These are phyloP conservation scores for Thraustotheca clavata DNA, from an alignment of 352 stramenopile genomes.

Conservation along the genomic window DNA sequence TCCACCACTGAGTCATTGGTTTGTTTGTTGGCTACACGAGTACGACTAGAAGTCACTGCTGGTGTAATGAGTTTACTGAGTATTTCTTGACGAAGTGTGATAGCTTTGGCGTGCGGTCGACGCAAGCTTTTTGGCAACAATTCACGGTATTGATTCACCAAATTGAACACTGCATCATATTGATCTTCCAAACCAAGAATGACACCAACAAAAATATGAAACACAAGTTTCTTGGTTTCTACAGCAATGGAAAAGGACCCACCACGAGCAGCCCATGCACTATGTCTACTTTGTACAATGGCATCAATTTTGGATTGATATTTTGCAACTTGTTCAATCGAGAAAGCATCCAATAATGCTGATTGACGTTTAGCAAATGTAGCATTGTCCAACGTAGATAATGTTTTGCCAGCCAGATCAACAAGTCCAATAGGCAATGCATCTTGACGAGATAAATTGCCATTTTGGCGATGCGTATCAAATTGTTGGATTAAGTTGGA, in stretches of 20 bases:
- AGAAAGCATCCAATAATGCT: not conserved
- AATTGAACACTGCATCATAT: not conserved
- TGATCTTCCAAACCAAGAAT: not conserved
- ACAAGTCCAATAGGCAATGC: not conserved
- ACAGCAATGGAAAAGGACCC: conserved; percentile 2
- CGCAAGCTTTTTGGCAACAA: not conserved
- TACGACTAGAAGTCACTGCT: too few species aligned
- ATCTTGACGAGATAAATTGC: too few species aligned
- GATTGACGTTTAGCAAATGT: not conserved
- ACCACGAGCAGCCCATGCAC: not conserved
- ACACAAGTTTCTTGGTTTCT: not conserved
- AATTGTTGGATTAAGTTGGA: too few species aligned
- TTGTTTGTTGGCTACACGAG: too few species aligned
- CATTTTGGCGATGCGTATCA: too few species aligned
- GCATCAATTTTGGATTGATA: conserved; percentile 4
- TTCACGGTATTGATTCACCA: not conserved
- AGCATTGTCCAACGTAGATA: not conserved
- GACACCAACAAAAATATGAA: conserved; percentile 9
- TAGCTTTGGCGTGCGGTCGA: not conserved
- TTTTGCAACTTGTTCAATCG: not conserved
- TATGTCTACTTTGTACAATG: conserved; percentile 9
- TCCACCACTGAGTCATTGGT: too few species aligned
- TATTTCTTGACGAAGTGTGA: not conserved
- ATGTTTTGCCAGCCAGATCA: not conserved
- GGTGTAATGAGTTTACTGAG: conserved; percentile 8